Base-by-base conservation (phyloP, 108 stramenopile species). In the Nitzschia putrida region DNA sequence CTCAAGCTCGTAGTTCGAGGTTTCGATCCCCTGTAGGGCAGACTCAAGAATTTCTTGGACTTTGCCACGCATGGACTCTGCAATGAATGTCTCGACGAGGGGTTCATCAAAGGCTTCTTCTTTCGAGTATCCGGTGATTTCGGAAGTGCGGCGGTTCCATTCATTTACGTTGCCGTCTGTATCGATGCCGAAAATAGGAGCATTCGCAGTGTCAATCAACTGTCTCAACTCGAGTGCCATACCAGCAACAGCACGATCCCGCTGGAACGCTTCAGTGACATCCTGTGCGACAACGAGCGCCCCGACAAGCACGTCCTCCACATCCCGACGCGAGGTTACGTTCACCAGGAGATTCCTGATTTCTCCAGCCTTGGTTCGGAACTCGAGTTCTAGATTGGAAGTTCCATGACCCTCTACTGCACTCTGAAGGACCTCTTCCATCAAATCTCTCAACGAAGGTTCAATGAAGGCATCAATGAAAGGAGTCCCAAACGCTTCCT, bases 161-260 rank as follows among this genome's bases (percentile, higher is more conserved):
- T 89, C 88, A 49, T 89, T 88, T 2, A 93, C 86, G 25, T 76
- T 83, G 25, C 88, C 88, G 53, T 88, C 72, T 11, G 55, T 69
- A 68, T 88, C 88, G 57, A 93, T 80, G 12, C 91, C 91, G 66
- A 93, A 93, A 24, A 93, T 88, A 4, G 91, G 91, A 13, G 88
- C 91, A 66, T 92, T 92, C 0, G 88, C 88, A 13, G 83, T 81
- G 47, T 92, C 91, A 61, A 89, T 88, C 11, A 92, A 66, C 59
- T 88, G 85, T 9, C 84, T 64, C 40, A 88, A 75, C 66, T 89
- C 91, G 13, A 74, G 45, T 22, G 83, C 86, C 80, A 87, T 82
- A 21, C 73, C 80, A 22, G 83, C 79, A 2, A 87, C 83, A 7
- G 83, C 83, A 2, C 81, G 68, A 52, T 88, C 83, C 3, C 83